Evolutionary conservation across 2,329 filamentous ascomycete genomes (phyloP).

Genomic region (Sporothrix pseudoabietina): DNA sequence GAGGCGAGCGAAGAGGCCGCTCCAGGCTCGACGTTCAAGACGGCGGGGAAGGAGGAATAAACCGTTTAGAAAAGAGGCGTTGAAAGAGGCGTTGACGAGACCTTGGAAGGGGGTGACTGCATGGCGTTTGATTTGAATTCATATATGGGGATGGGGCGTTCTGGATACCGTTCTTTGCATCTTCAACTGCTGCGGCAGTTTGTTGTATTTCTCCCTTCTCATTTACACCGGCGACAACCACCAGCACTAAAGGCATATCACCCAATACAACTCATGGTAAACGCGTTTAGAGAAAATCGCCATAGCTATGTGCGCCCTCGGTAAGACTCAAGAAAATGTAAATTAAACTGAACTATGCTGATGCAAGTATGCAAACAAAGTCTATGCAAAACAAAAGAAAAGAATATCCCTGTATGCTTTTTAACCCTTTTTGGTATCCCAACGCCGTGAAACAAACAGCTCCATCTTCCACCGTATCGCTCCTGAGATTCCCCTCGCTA

Average conservation of each 20-base stretch:
- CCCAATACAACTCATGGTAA: not conserved
- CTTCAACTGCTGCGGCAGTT: not conserved
- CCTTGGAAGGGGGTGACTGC: no score
- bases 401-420: constrained; percentile 8
- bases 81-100: not conserved
- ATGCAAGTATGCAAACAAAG: not conserved
- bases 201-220: constrained; percentile 1
- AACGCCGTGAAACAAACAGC: constrained; percentile 20
- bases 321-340: not conserved
- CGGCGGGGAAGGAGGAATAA: not conserved
- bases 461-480: not conserved
- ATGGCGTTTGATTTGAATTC: not conserved
- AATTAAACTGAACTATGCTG: constrained; percentile 3
- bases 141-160: not conserved
- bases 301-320: not conserved
- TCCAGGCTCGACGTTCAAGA: constrained; percentile 40
- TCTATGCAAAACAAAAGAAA: not conserved
- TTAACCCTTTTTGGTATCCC: constrained; percentile 25
- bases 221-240: not conserved
- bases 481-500: not conserved
- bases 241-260: not conserved
- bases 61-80: no score
- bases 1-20: constrained; percentile 27
- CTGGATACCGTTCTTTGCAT: not conserved
- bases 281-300: not conserved